These are phyloP conservation scores for Penicillium griseofulvum DNA, from an alignment of 2,329 filamentous ascomycete genomes.

Conservation along the genomic window DNA sequence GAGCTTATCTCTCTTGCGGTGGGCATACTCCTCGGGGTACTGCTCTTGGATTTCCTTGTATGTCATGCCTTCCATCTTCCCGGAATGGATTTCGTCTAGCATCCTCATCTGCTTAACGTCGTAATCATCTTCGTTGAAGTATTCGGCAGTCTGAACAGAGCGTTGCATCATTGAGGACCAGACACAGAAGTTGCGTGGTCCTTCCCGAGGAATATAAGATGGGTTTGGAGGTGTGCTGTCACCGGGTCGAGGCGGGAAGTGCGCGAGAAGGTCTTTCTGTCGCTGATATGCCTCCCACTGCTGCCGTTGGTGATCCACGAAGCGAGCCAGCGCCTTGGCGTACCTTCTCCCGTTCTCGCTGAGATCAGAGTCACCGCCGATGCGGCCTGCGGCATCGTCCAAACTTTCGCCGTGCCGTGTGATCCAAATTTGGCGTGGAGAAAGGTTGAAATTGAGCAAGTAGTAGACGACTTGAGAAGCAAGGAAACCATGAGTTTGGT, in stretches of 20 bases:
- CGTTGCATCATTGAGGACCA: slow-evolving; percentile 98
- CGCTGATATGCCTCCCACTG: slow-evolving; percentile 82
- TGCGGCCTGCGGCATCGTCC: slow-evolving; percentile 83
- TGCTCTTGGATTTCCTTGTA: slow-evolving; percentile 83
- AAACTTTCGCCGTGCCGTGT: slow-evolving; percentile 88
- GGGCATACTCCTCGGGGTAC: slow-evolving; percentile 75
- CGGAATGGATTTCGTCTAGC: slow-evolving; percentile 94
- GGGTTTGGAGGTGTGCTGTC: slow-evolving; percentile 95
- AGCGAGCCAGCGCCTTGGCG: slow-evolving; percentile 73
- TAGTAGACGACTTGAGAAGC: slow-evolving; percentile 92
- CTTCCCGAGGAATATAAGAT: slow-evolving; percentile 60
- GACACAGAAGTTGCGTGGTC: slow-evolving; percentile 86
- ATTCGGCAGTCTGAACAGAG: slow-evolving; percentile 80
- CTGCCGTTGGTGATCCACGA: slow-evolving; percentile 76
- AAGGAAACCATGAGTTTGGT: slow-evolving; percentile 87
- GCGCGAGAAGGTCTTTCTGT: slow-evolving; percentile 70
- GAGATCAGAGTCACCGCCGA: slow-evolving; percentile 85
- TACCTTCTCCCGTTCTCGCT: slow-evolving; percentile 79
- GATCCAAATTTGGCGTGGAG: slow-evolving; percentile 96
- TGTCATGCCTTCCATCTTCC: slow-evolving; percentile 89
- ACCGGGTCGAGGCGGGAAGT: slow-evolving; percentile 85
- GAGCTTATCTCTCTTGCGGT: slow-evolving; percentile 81
- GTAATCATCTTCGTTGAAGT: slow-evolving; percentile 93
- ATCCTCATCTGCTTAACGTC: slow-evolving; percentile 97
- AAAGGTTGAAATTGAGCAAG: slow-evolving; percentile 92